Evolutionary conservation across 1,284 basidiomycete genomes (phyloP), one percentile per base, ranked within the genome.

Genomic region (Trametes sp.): DNA sequence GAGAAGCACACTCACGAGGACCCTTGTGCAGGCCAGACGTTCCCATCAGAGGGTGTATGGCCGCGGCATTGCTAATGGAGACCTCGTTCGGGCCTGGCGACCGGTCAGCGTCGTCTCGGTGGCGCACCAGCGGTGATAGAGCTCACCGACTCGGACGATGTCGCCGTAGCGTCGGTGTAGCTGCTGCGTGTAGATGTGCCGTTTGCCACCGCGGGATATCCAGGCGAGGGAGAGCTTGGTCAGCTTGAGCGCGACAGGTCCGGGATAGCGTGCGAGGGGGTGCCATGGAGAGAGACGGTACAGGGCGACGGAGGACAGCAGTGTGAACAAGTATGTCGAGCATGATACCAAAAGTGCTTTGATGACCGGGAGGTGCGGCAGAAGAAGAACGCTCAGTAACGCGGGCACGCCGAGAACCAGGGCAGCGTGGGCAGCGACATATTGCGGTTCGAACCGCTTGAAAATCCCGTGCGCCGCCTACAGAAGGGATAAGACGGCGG

Each of bases 61-160:
- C 81, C n/a, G 75, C 73, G 8, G 74, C 76, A 57, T 80, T 76
- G 45, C 75, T 69, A 42, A 87, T 78, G 0, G 81, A 84, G 11
- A 87, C 62, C 50, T 86, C 84, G 61, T 87, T 87, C n/a, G 85
- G 85, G 52, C 85, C 85, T 86, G 57, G 19, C 19, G 9, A 29
- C 57, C 59, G 61, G 57, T 60, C 51, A 54, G 53, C n/a, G 35
- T 36, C 33, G 36, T 57, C 51, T 42, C 6, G 35, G 57, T 57
- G 8, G 21, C 42, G 38, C 21, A 9, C 42, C 56, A n/a, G 14
- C 41, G 50, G 35, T 35, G 48, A 49, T 45, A 33, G 51, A 59
- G 55, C 68, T 54, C 56, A 77, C 77, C 77, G 44, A 78, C 75
- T 63, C 77, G 70, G 42, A 78, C 78, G 9, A 80, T 69, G 54